phyloP scores from a whole-genome alignment of 495 filamentous ascomycete genomes.

The Penicillium angulare region DNA sequence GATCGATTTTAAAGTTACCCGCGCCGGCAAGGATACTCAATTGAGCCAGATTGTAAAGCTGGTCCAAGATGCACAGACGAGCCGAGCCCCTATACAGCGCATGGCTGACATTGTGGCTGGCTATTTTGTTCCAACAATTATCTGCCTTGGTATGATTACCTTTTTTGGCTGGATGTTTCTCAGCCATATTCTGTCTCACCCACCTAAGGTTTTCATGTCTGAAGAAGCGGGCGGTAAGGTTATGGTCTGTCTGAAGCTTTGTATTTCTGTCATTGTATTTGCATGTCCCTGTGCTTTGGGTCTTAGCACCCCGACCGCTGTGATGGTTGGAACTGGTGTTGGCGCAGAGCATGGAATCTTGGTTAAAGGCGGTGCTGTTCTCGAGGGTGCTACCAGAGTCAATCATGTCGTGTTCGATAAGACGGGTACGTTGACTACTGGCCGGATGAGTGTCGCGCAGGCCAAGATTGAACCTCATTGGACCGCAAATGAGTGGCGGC shows the following conservation, averaged over 20 bases:
- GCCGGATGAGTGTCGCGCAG: slow-evolving; percentile 87
- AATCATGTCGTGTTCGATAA: slow-evolving; percentile 98
- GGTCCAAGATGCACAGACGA: slow-evolving; percentile 95
- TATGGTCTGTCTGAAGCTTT: slow-evolving; percentile 96
- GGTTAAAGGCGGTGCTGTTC: slow-evolving; percentile 89
- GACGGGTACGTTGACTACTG: slow-evolving; percentile 92
- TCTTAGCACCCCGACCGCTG: slow-evolving; percentile 90
- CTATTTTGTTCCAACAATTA: slow-evolving; percentile 90
- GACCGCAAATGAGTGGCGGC: slow-evolving; percentile 64
- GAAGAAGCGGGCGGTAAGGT: slow-evolving; percentile 79
- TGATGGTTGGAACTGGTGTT: slow-evolving; percentile 97
- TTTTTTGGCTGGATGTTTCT: slow-evolving; percentile 95
- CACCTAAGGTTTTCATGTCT: slow-evolving; percentile 85
- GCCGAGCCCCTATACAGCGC: slow-evolving; percentile 89
- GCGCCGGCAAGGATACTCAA: slow-evolving; percentile 92
- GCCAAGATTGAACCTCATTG: slow-evolving; percentile 64
- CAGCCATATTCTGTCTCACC: slow-evolving; percentile 76
- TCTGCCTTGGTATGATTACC: slow-evolving; percentile 78
- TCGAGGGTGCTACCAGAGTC: slow-evolving; percentile 90
- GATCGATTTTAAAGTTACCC: slow-evolving; percentile 88
- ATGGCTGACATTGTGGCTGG: slow-evolving; percentile 90
- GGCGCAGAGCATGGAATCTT: slow-evolving; percentile 97
- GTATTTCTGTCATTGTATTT: slow-evolving; percentile 98
- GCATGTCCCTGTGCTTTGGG: slow-evolving; percentile 96
- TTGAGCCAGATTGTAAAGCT: slow-evolving; percentile 96